Conservation (phyloP, 2,329 filamentous ascomycete species). For the Penicillium aurantiogriseum region DNA sequence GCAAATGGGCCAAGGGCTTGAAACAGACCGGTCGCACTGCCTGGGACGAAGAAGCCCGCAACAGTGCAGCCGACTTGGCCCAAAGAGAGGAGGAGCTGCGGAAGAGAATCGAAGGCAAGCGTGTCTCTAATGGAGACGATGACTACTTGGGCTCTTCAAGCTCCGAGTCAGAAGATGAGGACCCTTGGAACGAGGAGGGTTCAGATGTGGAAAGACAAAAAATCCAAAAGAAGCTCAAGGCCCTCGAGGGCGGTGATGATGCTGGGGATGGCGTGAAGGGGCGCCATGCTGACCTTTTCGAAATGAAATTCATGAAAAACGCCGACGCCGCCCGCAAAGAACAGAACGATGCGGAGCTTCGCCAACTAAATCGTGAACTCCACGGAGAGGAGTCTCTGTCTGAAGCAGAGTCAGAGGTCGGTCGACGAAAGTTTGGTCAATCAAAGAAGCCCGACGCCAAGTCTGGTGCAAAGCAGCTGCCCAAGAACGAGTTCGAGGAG, state of each 20-base stretch:
- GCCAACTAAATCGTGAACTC: slow-evolving; percentile 69
- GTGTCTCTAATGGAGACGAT: slow-evolving; percentile 61
- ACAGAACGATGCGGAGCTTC: slow-evolving; percentile 74
- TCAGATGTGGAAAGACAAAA: slow-evolving; percentile 39
- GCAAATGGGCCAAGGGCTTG: slow-evolving; percentile 86
- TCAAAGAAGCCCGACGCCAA: slow-evolving; percentile 33
- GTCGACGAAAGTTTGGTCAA: slow-evolving; percentile 54
- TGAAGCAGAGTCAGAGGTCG: slow-evolving; percentile 56
- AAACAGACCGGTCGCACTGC: slow-evolving; percentile 74
- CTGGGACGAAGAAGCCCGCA: slow-evolving; percentile 85
- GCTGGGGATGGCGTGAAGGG: slow-evolving; percentile 38
- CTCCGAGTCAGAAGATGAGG: slow-evolving; percentile 62
- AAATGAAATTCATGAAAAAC: slow-evolving; percentile 92
- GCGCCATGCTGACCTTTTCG: slow-evolving; percentile 67
- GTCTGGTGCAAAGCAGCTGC: slow-evolving; percentile 27
- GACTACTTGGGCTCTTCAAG: slow-evolving; percentile 51
- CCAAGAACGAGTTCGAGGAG: slow-evolving; percentile 62
- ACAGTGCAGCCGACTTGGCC: slow-evolving; percentile 76
- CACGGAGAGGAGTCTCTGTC: slow-evolving; percentile 60
- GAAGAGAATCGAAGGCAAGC: slow-evolving; percentile 72
- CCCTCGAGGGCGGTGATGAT: slow-evolving; percentile 51
- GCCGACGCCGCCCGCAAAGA: slow-evolving; percentile 76
- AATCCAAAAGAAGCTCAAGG: slow-evolving; percentile 43
- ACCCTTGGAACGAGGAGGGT: slow-evolving; percentile 56
- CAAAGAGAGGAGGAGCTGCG: slow-evolving; percentile 78